A percentile compares a stretch with the other conserved stretches of the same genome.
Conservation (phyloP, 2,329 filamentous ascomycete genomes). For the Delphinella strobiligena region DNA sequence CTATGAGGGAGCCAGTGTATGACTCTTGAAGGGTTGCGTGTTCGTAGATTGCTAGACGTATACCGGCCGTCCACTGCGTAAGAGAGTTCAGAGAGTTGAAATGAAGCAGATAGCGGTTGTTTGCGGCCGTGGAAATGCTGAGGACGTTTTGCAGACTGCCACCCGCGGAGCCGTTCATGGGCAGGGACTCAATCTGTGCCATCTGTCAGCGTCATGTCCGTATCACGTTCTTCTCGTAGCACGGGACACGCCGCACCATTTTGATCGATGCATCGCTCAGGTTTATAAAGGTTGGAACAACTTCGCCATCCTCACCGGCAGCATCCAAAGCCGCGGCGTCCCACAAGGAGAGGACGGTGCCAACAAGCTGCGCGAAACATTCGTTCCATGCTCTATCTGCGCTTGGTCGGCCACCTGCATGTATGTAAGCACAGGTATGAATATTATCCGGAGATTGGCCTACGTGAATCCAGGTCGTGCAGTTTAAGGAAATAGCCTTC, state of each 20-base stretch:
- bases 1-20: conserved; percentile 90
- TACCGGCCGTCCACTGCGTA: conserved; percentile 90
- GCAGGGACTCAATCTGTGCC: conserved; percentile 53
- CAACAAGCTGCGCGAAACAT: conserved; percentile 92
- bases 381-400: conserved; percentile 84
- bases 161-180: conserved; percentile 64
- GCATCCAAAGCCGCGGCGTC: conserved; percentile 85
- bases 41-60: conserved; percentile 88
- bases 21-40: conserved; percentile 88
- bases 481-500: conserved; percentile 97
- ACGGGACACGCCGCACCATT: conserved; percentile 52
- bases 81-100: conserved; percentile 92
- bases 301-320: conserved; percentile 72
- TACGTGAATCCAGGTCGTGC: conserved; percentile 86
- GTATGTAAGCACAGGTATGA: conserved; percentile 4
- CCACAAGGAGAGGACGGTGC: conserved; percentile 90
- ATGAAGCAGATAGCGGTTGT: conserved; percentile 89
- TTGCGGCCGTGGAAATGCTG: conserved; percentile 87
- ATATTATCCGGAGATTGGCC: conserved; percentile 20
- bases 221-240: background rate
- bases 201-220: conserved; percentile 6
- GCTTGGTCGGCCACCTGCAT: conserved; percentile 71
- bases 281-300: conserved; percentile 88
- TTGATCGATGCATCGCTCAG: conserved; percentile 94
- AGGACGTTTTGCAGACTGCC: conserved; percentile 87